Conservation (phyloP, 306 rosid species). For the Oxytropis ochrocephala region DNA sequence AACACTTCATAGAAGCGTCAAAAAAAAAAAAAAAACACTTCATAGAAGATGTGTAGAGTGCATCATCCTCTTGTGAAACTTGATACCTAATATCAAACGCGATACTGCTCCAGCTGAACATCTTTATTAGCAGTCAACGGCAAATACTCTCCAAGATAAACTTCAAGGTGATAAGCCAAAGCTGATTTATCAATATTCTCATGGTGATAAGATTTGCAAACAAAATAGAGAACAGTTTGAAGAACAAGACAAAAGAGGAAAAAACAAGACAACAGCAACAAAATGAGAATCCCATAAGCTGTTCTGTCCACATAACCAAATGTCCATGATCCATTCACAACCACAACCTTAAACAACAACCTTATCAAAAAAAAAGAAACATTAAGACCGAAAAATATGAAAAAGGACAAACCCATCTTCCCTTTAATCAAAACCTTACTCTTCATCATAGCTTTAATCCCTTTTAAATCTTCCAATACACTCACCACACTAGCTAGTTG, state of each 20-base stretch:
- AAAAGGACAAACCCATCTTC: slow-evolving; percentile 34
- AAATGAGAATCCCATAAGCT: slow-evolving; percentile 30
- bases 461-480: slow-evolving; percentile 51
- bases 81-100: too few species aligned
- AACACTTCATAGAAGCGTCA: too few species aligned
- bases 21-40: too few species aligned
- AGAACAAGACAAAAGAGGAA: slow-evolving; percentile 38
- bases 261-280: slow-evolving; percentile 26
- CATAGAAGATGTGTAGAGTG: too few species aligned
- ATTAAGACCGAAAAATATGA: not conserved
- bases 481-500: slow-evolving; percentile 60
- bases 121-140: slow-evolving; percentile 51
- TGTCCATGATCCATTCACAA: slow-evolving; percentile 25
- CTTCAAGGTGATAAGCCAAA: slow-evolving; percentile 58
- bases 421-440: slow-evolving; percentile 52
- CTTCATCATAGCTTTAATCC: slow-evolving; percentile 53
- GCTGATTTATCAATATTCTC: slow-evolving; percentile 62
- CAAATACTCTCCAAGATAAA: slow-evolving; percentile 44
- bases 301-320: slow-evolving; percentile 13
- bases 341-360: slow-evolving; percentile 27
- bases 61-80: not conserved
- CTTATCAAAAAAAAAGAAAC: not conserved
- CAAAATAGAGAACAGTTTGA: slow-evolving; percentile 56
- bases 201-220: slow-evolving; percentile 73
- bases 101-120: slow-evolving; percentile 49